Percentiles rank a stretch among this genome's conserved stretches.
These are phyloP conservation scores for Termitomyces sp. DNA, from an alignment of 768 basidiomycete species.

Conservation along the genomic window DNA sequence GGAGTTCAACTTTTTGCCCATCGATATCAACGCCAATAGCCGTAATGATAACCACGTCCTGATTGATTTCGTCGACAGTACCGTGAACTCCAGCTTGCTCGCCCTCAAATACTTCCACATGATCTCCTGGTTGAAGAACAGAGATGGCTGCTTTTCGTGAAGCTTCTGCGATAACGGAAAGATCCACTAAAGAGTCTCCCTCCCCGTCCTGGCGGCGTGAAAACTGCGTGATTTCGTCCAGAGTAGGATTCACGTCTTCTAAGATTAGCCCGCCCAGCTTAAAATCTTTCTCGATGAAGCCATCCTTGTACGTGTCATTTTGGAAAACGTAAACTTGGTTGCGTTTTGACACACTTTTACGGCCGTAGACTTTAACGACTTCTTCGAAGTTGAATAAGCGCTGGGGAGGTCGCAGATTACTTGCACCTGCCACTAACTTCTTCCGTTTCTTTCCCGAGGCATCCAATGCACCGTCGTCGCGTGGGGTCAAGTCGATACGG, in stretches of 20 bases:
- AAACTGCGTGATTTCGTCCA: constrained; percentile 96
- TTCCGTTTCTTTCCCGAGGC: constrained; percentile 72
- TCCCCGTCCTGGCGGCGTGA: constrained; percentile 70
- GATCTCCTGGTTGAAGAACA: constrained; percentile 95
- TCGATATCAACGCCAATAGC: constrained; percentile 80
- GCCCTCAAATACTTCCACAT: constrained; percentile 95
- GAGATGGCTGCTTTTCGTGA: constrained; percentile 87
- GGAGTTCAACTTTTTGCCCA: constrained; percentile 80
- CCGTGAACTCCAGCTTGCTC: constrained; percentile 93
- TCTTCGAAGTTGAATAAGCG: constrained; percentile 94
- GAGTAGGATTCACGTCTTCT: constrained; percentile 90
- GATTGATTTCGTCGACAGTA: constrained; percentile 82
- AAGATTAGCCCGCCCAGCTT: constrained; percentile 68
- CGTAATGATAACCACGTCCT: constrained; percentile 82
- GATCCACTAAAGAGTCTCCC: constrained; percentile 68
- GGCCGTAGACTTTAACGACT: constrained; percentile 79
- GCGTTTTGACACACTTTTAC: constrained; percentile 69
- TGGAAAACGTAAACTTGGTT: constrained; percentile 81
- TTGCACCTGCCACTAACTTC: constrained; percentile 42
- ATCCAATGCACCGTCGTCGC: constrained; percentile 61
- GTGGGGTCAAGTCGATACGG: constrained; percentile 94
- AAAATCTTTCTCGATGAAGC: constrained; percentile 96
- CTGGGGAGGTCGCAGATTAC: constrained; percentile 79
- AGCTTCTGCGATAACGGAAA: constrained; percentile 89
- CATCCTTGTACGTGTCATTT: constrained; percentile 90